Base-by-base conservation (phyloP, 352 stramenopile genomes). In the Pythium volutum region DNA sequence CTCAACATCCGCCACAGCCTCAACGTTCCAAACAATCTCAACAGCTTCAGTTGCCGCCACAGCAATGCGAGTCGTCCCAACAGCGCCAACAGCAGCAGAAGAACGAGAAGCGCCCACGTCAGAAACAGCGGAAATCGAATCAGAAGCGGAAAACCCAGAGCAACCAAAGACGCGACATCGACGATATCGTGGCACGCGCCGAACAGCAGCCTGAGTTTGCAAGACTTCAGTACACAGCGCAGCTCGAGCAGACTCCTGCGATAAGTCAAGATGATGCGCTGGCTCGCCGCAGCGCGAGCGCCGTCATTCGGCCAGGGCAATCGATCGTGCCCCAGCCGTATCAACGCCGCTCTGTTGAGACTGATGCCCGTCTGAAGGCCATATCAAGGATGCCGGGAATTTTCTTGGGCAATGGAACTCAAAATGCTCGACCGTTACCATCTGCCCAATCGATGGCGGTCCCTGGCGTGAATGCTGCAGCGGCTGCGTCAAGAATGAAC, bases 271-370 rank as follows among this genome's bases (percentile, higher is more conserved):
- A 53, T 20, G 14, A 18, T n/a, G 36, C 54, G 10, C 22, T 34
- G 9, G 27, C 27, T 18, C 41, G 49, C 11, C 51, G 45, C 20
- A 58, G 58, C 47, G 18, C 27, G 23, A 57, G 34, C 9, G 52
- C 64, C 15, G 59, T 71, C 16, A 66, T 67, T 25, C 64, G 61
- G 25, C 64, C 64, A 18, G 64, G 58, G 23, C 22, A 53, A 16
- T 62, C 58, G n/a, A 71, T 71, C 54, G 58, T 70, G 4, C 64
- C 64, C 3, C 34, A 15, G 33, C 33, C 57, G 20, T 70, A 67
- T 22, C 64, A 50, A 6, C 64, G 25, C 2, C 48, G 39, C 2
- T 36, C 34, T 18, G 47, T 43, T 49, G 34, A 51, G 29, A 22
- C 55, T 27, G 23, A 62, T 67, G 20, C 8, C 38, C 65, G 48